Base-by-base conservation (phyloP, 2,329 filamentous ascomycete genomes). In the Diplodia corticola region DNA sequence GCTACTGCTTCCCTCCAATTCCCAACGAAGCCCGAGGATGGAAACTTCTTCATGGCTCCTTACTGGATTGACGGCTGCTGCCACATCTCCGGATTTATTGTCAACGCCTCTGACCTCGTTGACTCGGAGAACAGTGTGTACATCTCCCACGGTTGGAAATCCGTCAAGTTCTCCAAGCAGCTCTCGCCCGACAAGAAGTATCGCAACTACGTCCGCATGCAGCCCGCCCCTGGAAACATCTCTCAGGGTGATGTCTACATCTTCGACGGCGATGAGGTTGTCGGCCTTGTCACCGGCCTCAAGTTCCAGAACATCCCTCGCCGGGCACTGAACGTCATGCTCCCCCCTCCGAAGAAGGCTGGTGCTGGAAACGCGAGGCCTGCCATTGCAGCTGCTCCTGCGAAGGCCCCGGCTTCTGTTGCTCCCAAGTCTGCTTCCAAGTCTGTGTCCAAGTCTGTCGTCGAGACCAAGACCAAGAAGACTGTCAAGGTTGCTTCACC, bases 281-380 rank as follows among this genome's bases (percentile, higher is more conserved):
- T 88, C 68, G 85, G 84, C 66, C 77, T 87, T 68, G 83, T 86
- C 66, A 83, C 83, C 61, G 86, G 88, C 59, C 82, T 90, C 70
- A 88, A 87, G 77, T 90, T 91, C 80, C 85, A 87, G 74, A 82
- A 85, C 70, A 88, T 90, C 64, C 88, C 88, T 40, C 87, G 89
- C 71, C 85, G 85, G 71, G 81, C 88, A 26, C 81, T 91, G 68
- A 89, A 89, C 79, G 84, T 87, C 70, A 84, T 91, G 75, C 79
- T 91, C 68, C 88, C 89, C 64, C 88, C 88, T 1, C 80, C 83
- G 54, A 85, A 85, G 68, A 79, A 78, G 71, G 73, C 70, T 35
- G 66, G 73, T 68, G 78, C 76, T 46, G 75, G 78, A 24, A 69
- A 77, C 2, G 69, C 78, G 17, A 70, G 76, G 57, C 72, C 77